phyloP scores from a whole-genome alignment of 352 stramenopile genomes.

The Blastocystis sp. region DNA sequence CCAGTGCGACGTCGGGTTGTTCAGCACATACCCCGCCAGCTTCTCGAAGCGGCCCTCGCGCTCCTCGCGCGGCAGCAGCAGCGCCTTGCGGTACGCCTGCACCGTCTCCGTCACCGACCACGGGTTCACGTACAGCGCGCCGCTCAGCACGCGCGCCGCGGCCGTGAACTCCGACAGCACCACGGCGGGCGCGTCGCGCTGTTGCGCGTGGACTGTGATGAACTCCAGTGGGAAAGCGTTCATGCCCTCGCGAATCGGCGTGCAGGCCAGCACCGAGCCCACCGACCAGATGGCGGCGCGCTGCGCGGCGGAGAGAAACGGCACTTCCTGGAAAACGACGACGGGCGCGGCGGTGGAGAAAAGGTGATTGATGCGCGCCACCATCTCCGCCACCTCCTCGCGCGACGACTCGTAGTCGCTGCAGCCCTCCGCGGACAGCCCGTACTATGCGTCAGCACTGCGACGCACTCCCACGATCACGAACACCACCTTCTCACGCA shows the following conservation, averaged over 20 bases:
- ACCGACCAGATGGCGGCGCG: constrained; percentile 79
- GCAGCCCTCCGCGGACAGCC: constrained; percentile 77
- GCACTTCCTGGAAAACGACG: constrained; percentile 71
- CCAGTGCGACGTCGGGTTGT: constrained; percentile 92
- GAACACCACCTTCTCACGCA: constrained; percentile 80
- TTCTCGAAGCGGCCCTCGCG: constrained; percentile 76
- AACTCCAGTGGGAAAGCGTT: constrained; percentile 83
- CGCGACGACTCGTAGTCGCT: constrained; percentile 89
- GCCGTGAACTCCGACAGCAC: constrained; percentile 95
- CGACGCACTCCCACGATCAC: constrained; percentile 74
- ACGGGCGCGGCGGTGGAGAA: constrained; percentile 26
- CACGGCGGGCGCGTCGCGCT: constrained; percentile 75
- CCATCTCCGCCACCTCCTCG: constrained; percentile 85
- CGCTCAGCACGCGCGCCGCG: constrained; percentile 90
- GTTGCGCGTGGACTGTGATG: constrained; percentile 9
- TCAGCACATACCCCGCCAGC: constrained; percentile 86
- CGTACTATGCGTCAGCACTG: constrained; percentile 39
- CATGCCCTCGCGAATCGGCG: constrained; percentile 81
- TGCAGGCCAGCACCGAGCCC: constrained; percentile 80
- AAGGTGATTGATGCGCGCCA: constrained; percentile 83
- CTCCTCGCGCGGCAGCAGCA: constrained; percentile 77
- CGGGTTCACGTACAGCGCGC: constrained; percentile 92
- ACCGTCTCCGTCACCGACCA: constrained; percentile 89
- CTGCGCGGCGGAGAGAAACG: constrained; percentile 75
- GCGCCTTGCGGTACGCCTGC: constrained; percentile 76